phyloP scores from a whole-genome alignment of 2,329 filamentous ascomycete species.

The Trichoderma brevicompactum region DNA sequence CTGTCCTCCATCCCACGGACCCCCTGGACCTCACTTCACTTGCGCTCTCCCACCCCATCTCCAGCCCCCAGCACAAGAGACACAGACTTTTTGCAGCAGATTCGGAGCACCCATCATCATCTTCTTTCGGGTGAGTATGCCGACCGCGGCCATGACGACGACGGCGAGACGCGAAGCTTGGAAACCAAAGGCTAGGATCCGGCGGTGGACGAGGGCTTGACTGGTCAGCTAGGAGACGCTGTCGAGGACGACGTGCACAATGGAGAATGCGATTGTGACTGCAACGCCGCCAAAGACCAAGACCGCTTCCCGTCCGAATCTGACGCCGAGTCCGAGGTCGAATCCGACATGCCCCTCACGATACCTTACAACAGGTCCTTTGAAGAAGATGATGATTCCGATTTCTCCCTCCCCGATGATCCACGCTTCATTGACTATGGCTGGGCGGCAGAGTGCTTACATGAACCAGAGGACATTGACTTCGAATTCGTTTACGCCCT shows the following conservation, averaged over 20 bases:
- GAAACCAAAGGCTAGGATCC: conserved; percentile 27
- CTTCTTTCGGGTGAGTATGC: conserved; percentile 50
- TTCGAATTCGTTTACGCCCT: conserved; percentile 99
- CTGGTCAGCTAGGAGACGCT: not conserved
- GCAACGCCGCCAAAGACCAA: conserved; percentile 31
- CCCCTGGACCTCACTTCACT: conserved; percentile 40
- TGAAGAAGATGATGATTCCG: conserved; percentile 65
- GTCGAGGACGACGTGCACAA: not conserved
- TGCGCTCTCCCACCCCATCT: conserved; percentile 34
- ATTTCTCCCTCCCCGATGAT: conserved; percentile 60
- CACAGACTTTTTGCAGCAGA: conserved; percentile 15
- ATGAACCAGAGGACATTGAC: conserved; percentile 95
- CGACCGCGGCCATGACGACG: conserved; percentile 25
- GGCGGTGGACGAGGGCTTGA: conserved; percentile 16
- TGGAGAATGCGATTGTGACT: conserved; percentile 29
- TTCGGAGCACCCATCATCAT: conserved; percentile 39
- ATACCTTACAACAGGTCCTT: conserved; percentile 52
- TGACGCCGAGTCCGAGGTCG: conserved; percentile 34
- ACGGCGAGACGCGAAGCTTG: conserved; percentile 20
- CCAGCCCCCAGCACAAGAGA: conserved; percentile 32
- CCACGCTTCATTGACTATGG: conserved; percentile 70
- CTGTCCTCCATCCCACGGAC: conserved; percentile 41
- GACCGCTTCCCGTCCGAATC: not conserved
- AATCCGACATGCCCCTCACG: conserved; percentile 42
- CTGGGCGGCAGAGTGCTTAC: conserved; percentile 85